These are phyloP conservation scores for Marchantia paleacea DNA, from an alignment of 225 moss, liverwort and hornwort genomes.

Conservation along the genomic window DNA sequence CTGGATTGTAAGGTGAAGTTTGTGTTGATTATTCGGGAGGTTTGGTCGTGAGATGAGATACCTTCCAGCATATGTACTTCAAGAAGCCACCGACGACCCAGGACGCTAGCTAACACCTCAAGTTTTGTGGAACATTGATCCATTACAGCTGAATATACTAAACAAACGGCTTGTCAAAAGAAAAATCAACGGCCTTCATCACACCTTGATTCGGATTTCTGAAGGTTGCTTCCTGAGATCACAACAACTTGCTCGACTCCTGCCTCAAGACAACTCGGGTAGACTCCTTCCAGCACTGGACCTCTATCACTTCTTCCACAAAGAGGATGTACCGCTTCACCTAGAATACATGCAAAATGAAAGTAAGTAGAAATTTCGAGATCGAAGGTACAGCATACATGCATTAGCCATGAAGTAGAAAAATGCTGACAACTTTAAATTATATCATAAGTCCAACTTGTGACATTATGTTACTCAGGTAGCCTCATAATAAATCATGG, in stretches of 20 bases:
- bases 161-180: no score
- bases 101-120: no score
- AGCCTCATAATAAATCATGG: background rate
- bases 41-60: no score
- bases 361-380: slow-evolving; percentile 9
- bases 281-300: slow-evolving; percentile 64
- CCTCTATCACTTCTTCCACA: slow-evolving; percentile 31
- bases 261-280: slow-evolving; percentile 71
- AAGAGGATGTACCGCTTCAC: slow-evolving; percentile 22
- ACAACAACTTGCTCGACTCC: slow-evolving; percentile 57
- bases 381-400: background rate
- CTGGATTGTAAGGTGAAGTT: no score
- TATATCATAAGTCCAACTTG: background rate
- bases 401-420: background rate
- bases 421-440: background rate
- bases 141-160: no score
- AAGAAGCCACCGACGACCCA: no score
- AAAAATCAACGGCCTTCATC: background rate
- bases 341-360: slow-evolving; percentile 19
- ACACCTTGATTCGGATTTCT: slow-evolving; percentile 58
- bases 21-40: no score
- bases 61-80: no score
- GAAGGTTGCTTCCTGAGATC: slow-evolving; percentile 68
- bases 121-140: no score
- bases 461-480: background rate